A percentile compares a stretch with the other conserved stretches of the same genome.
phyloP scores from a whole-genome alignment of 2,329 filamentous ascomycete species.

The Aspergillus tubingensis region DNA sequence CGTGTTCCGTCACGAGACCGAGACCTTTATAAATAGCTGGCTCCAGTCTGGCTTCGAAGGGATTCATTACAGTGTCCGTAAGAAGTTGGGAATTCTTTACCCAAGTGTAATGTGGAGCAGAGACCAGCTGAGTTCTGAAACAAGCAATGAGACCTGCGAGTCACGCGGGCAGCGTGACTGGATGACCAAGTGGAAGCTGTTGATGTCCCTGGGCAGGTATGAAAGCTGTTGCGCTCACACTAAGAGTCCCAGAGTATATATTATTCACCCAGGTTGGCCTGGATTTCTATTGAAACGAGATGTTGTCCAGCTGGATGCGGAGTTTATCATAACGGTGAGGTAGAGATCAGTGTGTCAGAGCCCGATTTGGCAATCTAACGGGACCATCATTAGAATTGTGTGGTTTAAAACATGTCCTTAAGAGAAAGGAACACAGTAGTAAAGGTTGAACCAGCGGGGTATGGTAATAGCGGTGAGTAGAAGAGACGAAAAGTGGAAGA shows the following conservation, averaged over 20 bases:
- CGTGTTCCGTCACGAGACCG: too few species aligned
- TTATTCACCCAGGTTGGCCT: background rate
- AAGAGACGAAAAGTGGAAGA: background rate
- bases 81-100: too few species aligned
- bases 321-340: background rate
- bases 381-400: accelerated
- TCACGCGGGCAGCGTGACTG: background rate
- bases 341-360: background rate
- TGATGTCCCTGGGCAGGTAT: background rate
- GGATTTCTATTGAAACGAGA: too few species aligned
- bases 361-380: background rate
- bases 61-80: too few species aligned
- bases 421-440: too few species aligned
- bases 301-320: too few species aligned
- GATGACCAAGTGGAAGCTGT: background rate
- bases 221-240: background rate
- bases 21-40: too few species aligned
- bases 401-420: too few species aligned
- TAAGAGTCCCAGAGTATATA: too few species aligned
- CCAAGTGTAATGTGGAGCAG: too few species aligned
- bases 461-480: background rate
- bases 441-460: background rate
- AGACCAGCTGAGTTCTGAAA: too few species aligned
- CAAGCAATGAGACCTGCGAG: background rate
- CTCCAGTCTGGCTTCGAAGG: too few species aligned